Evolutionary conservation across 2,329 filamentous ascomycete species (phyloP).

Genomic region (Neoascochyta sp.): DNA sequence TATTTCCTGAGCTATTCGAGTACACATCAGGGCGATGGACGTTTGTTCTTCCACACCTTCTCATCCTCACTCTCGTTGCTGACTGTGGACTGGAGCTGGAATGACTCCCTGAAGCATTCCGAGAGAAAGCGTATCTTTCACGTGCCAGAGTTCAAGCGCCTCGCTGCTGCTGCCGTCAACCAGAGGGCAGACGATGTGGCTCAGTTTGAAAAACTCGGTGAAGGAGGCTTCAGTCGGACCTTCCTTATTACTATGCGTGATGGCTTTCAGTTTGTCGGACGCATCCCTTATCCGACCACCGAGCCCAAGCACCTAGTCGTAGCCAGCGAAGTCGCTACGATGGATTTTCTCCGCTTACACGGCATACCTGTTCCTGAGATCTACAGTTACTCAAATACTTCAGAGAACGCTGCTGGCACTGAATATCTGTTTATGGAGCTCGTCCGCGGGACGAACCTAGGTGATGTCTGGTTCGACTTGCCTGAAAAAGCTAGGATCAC

Average conservation of each 20-base stretch:
- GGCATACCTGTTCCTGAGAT: constrained; percentile 38
- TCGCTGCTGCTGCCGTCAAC: constrained; percentile 26
- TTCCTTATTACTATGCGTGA: constrained; percentile 25
- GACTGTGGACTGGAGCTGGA: constrained; percentile 15
- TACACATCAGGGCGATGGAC: constrained; percentile 25
- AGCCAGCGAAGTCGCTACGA: constrained; percentile 41
- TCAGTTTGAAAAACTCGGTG: constrained; percentile 21
- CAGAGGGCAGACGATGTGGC: constrained; percentile 17
- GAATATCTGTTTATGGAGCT: constrained; percentile 43
- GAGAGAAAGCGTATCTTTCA: constrained; percentile 19
- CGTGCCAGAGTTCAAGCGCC: constrained; percentile 19
- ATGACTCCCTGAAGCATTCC: constrained; percentile 15
- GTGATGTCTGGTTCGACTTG: constrained; percentile 31
- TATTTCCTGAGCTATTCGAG: constrained; percentile 15
- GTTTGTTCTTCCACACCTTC: constrained; percentile 8
- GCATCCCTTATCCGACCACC: constrained; percentile 22
- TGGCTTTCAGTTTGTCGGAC: constrained; percentile 23
- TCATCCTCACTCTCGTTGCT: constrained; percentile 6
- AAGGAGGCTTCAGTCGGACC: constrained; percentile 25
- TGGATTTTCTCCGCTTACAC: constrained; percentile 31
- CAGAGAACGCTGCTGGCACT: constrained; percentile 37
- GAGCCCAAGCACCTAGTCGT: constrained; percentile 24
- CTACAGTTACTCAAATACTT: constrained; percentile 32
- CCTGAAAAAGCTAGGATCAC: constrained; percentile 17
- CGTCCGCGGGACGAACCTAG: constrained; percentile 32